phyloP scores from a whole-genome alignment of 371 early-diverging fungal genomes.

The Haplosporangium sp. region DNA sequence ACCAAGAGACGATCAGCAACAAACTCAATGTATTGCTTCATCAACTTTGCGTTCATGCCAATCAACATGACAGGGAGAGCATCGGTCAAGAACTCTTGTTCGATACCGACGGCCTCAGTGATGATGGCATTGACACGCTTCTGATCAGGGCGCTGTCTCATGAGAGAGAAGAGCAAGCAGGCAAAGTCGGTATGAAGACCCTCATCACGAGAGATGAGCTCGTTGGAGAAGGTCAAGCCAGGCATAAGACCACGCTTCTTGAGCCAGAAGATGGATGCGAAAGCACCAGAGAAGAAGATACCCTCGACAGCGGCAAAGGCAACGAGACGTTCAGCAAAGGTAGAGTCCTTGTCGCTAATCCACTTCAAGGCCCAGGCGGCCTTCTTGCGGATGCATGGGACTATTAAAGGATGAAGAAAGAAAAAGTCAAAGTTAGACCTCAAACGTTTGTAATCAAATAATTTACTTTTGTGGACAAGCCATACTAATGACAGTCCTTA shows the following conservation, averaged over 20 bases:
- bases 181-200: conserved; percentile 99
- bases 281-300: conserved; percentile 99
- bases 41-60: conserved; percentile 98
- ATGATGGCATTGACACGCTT: conserved; percentile 87
- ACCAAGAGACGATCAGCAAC: conserved; percentile 98
- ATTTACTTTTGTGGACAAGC: conserved; percentile 9
- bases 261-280: conserved; percentile 99
- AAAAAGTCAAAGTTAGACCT: conserved; percentile 1
- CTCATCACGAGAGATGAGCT: conserved; percentile 99
- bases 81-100: conserved; percentile 97
- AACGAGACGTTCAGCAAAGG: conserved; percentile 96
- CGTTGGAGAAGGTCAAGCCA: conserved; percentile 99
- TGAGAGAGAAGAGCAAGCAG: conserved; percentile 94
- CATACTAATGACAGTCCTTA: not conserved
- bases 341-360: conserved; percentile 89
- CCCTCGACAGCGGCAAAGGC: conserved; percentile 99
- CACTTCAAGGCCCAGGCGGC: conserved; percentile 99
- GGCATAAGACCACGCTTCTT: conserved; percentile 99
- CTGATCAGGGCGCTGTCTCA: conserved; percentile 83
- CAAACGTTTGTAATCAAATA: conserved; percentile 4
- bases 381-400: conserved; percentile 97
- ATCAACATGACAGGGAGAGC: conserved; percentile 96
- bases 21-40: conserved; percentile 99
- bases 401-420: conserved; percentile 48
- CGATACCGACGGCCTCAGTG: conserved; percentile 95